Evolutionary conservation across 352 stramenopile genomes (phyloP), one percentile per base, ranked within the genome.

Genomic region (Globisporangium middletonii): DNA sequence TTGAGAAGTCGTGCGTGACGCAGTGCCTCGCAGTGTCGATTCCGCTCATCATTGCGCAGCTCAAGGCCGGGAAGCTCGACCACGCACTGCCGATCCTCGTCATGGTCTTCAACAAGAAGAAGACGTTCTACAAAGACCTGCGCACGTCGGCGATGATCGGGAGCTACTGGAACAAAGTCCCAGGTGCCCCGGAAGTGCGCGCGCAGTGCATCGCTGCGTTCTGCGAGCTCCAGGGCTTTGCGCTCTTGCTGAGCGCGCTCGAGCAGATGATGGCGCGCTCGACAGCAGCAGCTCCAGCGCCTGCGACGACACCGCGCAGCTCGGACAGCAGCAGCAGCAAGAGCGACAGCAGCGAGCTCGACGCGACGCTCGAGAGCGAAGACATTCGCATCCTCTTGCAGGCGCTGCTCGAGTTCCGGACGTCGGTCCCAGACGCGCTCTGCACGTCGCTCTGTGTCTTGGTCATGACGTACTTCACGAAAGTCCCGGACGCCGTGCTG

Each of bases 71-170:
- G 37, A 83, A 83, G 46, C 82, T 81, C 59, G 64, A 75, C 41
- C 72, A 88, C 48, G 72, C 72, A 19, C 63, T 95, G 15, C 76
- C 82, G 0, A 71, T 92, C 49, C 64, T 94, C 12, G 83, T 86
- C 2, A 85, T 94, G 77, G 64, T 95, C 0, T 86, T 95, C 46
- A 94, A 89, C 74, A 95, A 95, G 72, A 94, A 95, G 53, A 88
- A 87, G 55, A 89, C 77, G 9, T 94, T 95, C 49, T 95, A 95
- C 68, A 95, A 95, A 64, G 86, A 95, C 47, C 48, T 92, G 33
- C 83, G 84, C 56, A 84, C 74, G n/a, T 91, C 83, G 7, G 78
- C 85, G 38, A 92, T 94, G 83, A 94, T 94, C 63, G 84, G 83
- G 4, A 92, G 78, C 55, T 95, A 94, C 50, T 95, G 84, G 86